Percentiles rank a stretch among this genome's conserved stretches.
These are phyloP conservation scores for Clavispora vitiphila DNA, from an alignment of 805 yeast genomes.

Conservation along the genomic window DNA sequence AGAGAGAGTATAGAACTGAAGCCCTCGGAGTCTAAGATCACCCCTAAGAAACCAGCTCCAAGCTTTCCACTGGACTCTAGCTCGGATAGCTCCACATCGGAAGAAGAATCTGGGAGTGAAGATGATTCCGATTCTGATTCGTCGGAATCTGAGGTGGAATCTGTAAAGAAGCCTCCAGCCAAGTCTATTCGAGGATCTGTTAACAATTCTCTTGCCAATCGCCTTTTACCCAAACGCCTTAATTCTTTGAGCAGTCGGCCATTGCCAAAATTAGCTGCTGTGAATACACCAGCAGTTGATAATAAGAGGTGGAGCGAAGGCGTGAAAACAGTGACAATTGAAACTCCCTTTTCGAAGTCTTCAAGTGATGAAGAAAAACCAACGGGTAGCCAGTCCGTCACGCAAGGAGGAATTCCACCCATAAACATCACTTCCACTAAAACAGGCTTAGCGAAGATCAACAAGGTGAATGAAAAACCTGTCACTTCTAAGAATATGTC, in stretches of 20 bases:
- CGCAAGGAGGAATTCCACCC: not conserved
- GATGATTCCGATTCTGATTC: slow-evolving; percentile 1
- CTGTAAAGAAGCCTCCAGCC: not conserved
- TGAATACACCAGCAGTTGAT: not conserved
- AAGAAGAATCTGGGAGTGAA: not conserved
- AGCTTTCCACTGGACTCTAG: not conserved
- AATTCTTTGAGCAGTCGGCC: slow-evolving; percentile 2
- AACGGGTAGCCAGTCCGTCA: not conserved
- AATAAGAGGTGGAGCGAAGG: not conserved
- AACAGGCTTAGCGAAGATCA: not conserved
- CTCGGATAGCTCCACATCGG: not conserved
- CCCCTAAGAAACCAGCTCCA: not conserved
- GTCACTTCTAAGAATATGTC: not conserved
- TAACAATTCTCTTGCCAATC: not conserved
- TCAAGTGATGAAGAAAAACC: slow-evolving; percentile 1
- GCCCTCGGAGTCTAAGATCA: not conserved
- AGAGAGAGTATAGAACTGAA: not conserved
- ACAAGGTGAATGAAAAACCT: not conserved
- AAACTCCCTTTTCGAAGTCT: slow-evolving; percentile 2
- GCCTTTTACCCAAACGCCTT: slow-evolving; percentile 4
- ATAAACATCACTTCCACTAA: not conserved
- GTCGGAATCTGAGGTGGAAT: not conserved
- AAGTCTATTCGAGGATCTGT: not conserved
- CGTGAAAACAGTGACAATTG: slow-evolving; percentile 1
- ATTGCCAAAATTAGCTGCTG: not conserved